These are phyloP conservation scores for Fagopyrum tataricum DNA, from an alignment of 148 eudicot species.

Conservation along the genomic window DNA sequence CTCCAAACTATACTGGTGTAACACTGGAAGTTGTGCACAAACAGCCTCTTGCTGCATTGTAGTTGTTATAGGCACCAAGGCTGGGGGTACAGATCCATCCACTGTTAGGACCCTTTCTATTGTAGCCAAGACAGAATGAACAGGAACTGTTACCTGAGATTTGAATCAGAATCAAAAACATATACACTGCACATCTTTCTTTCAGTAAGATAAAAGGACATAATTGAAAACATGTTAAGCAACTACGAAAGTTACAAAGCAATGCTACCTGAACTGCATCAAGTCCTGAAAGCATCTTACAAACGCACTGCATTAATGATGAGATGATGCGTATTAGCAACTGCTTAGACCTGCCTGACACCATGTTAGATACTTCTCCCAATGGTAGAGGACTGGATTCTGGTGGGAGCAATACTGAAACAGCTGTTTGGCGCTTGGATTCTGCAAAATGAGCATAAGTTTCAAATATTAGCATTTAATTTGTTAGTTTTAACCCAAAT, in stretches of 20 bases:
- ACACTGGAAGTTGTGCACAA: constrained; percentile 70
- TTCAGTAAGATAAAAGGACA: background rate
- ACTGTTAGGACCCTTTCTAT: constrained; percentile 69
- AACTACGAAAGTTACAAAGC: constrained; percentile 5
- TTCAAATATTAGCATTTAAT: constrained; percentile 9
- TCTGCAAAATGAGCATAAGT: constrained; percentile 35
- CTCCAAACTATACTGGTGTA: constrained; percentile 57
- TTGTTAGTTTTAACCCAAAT: constrained; percentile 11
- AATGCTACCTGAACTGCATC: constrained; percentile 67
- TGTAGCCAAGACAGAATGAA: constrained; percentile 49
- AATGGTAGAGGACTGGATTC: constrained; percentile 73
- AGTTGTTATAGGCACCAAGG: constrained; percentile 46
- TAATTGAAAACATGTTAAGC: background rate
- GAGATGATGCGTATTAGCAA: constrained; percentile 45
- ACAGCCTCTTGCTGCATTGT: constrained; percentile 76
- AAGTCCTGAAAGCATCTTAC: constrained; percentile 56
- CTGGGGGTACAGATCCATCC: constrained; percentile 59
- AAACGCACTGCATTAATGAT: constrained; percentile 56
- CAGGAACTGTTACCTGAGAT: constrained; percentile 61
- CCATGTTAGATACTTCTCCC: constrained; percentile 29
- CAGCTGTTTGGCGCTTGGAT: constrained; percentile 34
- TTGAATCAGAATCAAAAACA: constrained; percentile 2
- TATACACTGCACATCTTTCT: constrained; percentile 4
- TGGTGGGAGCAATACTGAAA: constrained; percentile 57
- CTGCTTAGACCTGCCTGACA: constrained; percentile 41